Base-by-base conservation (phyloP, 495 filamentous ascomycete genomes). In the Tuber magnatum region DNA sequence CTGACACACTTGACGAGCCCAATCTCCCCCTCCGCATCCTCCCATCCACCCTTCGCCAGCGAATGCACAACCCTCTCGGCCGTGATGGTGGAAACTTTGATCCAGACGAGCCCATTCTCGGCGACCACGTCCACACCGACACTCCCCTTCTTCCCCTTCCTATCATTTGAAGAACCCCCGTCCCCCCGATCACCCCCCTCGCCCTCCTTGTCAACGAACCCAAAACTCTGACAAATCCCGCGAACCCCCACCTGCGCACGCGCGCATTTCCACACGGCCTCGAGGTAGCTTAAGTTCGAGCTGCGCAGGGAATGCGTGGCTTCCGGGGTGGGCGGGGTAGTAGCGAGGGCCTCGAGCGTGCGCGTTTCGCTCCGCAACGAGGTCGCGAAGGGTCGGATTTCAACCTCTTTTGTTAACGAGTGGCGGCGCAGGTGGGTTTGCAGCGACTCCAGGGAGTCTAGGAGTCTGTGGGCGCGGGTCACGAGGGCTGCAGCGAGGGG, bases 11-110 rank as follows among this genome's bases (percentile, higher is more conserved):
- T 88, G 73, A 91, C 84, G 42, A 92, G 81, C 61, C 87, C 86
- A 74, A 86, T 76, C 71, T 84, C 76, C 2, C 81, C 83, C 40
- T 84, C 85, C 35, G 84, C 84, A 18, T 82, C 80, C 78, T 89
- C 88, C 87, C 88, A 90, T 10, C 88, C 88, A 69, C 87, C 88
- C 83, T 90, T 87, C n/a, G 89, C 89, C 80, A 90, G 87, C 72
- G 90, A 89, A 76, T 89, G 87, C 65, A 89, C 80, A 42, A 91
- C 82, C 71, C 89, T 86, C 61, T 81, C 85, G 75, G 88, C 86
- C 73, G 88, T 87, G 42, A 90, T 83, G 39, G 87, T 90, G 70
- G 87, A 89, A 2, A 90, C 87, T 77, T 90, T 91, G 76, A 90
- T 86, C 81, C 81, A 82, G 72, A 80, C 77, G 24, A 82, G 70